Base-by-base conservation (phyloP, 2,329 filamentous ascomycete species). In the Clonostachys chloroleuca region DNA sequence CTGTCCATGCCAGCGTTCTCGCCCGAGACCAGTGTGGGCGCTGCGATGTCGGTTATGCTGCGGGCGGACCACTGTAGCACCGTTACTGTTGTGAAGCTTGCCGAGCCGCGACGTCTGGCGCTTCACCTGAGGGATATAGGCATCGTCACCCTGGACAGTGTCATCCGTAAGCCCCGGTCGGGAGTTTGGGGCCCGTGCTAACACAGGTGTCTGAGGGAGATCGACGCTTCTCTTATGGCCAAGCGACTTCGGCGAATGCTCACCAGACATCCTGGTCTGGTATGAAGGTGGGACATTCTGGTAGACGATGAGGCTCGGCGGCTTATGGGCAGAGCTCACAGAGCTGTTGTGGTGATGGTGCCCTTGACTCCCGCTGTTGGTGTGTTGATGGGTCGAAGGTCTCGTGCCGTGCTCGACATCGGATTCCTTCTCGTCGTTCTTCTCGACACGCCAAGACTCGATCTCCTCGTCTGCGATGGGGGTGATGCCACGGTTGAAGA, bases 381-480 rank as follows among this genome's bases (percentile, higher is more conserved):
- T 17, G 12, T 45, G 35, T n/a, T 34, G 33, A 20, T 17, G 39
- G 12, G 14, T n/a, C 43, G 2, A 43, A 46, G 30, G 39, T 46
- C 9, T 39, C 50, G 20, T 54, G 44, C 13, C 44, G 47, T 18
- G 50, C 20, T 20, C n/a, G 17, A 24, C 41, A 34, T 47, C 20
- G 14, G 14, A 64, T 12, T 56, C 54, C 47, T 49, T 52, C 36
- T 50, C 50, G 6, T 49, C 43, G 20, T 45, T 34, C 33, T 46
- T 47, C 12, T 64, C 67, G 30, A 66, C 64, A 56, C 79, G 82
- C 82, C 82, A 85, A 5, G 78, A 81, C 54, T 79, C 78, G 49
- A 85, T 85, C 59, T 85, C 82, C 50, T 84, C 80, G 54, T 85
- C 82, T 51, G 78, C 74, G 49, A 85, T 83, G 12, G 82, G 81